These are phyloP conservation scores for Nicotiana benthamiana DNA, from an alignment of 257 asterid species.

Conservation along the genomic window DNA sequence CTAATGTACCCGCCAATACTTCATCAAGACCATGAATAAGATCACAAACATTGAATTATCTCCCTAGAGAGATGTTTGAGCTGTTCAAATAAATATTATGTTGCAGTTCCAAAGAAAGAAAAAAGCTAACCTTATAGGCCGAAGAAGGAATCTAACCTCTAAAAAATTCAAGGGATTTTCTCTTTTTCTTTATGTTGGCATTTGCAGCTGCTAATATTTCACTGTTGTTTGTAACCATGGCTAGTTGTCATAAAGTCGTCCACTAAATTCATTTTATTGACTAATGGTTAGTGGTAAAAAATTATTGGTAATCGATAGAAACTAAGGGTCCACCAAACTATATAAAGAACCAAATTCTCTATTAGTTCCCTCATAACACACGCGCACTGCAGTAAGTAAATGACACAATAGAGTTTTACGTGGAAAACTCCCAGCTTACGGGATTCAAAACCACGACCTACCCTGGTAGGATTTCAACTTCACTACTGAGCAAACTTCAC, in stretches of 20 bases:
- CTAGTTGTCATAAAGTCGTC: neutral
- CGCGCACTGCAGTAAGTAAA: no score
- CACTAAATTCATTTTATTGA: neutral
- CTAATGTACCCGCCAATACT: no score
- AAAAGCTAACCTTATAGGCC: neutral
- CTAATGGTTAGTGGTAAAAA: neutral
- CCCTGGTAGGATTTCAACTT: no score
- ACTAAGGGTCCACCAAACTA: no score
- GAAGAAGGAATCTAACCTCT: neutral
- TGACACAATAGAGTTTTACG: no score
- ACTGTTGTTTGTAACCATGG: neutral
- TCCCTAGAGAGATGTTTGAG: neutral
- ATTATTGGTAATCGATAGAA: no score
- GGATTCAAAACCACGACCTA: no score
- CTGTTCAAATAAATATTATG: no score
- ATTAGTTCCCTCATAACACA: no score
- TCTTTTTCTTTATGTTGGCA: neutral
- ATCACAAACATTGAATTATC: neutral
- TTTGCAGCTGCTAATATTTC: neutral
- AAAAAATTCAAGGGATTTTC: neutral
- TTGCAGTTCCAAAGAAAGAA: neutral
- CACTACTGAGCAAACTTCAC: no score
- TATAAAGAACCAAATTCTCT: no score
- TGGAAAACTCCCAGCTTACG: no score
- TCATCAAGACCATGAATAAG: neutral